Evolutionary conservation across 768 basidiomycete genomes (phyloP).

Genomic region (Podaxis rugospora): DNA sequence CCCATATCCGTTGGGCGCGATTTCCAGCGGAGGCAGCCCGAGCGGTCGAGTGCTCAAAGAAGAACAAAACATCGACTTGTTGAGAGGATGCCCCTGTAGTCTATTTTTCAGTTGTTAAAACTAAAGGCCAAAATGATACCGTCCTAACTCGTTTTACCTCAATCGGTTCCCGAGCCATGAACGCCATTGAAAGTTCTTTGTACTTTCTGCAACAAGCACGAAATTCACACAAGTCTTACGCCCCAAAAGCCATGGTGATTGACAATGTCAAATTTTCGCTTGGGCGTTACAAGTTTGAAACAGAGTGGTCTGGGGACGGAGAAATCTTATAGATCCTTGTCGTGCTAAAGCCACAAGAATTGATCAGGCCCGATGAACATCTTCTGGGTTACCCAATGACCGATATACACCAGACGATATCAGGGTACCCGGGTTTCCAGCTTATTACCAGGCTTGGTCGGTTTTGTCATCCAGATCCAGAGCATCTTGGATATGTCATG

Average conservation of each 20-base stretch:
- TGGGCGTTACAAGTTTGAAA: neutral
- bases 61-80: neutral
- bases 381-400: neutral
- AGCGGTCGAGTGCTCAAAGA: neutral
- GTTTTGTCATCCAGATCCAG: neutral
- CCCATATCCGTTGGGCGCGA: neutral
- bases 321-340: slow-evolving; percentile 2
- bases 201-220: neutral
- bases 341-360: neutral
- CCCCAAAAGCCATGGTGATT: neutral
- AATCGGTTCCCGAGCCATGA: neutral
- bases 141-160: neutral
- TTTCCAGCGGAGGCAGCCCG: neutral
- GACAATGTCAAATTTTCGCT: neutral
- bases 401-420: neutral
- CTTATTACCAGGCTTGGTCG: neutral
- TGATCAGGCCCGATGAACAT: neutral
- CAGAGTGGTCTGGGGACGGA: neutral
- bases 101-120: neutral
- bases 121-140: neutral
- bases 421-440: neutral
- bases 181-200: neutral
- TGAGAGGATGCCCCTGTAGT: neutral
- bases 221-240: neutral
- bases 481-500: neutral